phyloP scores from a whole-genome alignment of 208 protist species.

The Endotrypanum monterogeii region DNA sequence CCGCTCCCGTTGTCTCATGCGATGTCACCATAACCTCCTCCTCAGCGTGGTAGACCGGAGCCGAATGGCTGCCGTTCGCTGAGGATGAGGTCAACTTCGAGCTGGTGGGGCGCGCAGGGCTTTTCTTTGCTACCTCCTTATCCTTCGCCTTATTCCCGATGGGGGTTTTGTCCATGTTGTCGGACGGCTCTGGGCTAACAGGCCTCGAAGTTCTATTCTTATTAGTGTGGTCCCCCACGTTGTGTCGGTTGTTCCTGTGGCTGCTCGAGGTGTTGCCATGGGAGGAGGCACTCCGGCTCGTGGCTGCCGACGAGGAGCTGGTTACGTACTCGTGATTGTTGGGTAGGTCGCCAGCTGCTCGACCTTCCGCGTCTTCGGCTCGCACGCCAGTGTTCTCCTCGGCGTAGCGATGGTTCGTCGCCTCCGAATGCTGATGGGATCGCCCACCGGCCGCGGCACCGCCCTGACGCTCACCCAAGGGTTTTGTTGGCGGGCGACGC shows the following conservation, averaged over 20 bases:
- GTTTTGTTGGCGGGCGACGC: conserved; percentile 11
- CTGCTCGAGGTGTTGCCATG: neutral
- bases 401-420: conserved; percentile 17
- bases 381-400: conserved; percentile 8
- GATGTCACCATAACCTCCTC: conserved; percentile 4
- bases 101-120: neutral
- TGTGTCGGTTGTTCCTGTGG: conserved; percentile 2
- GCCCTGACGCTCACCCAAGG: neutral
- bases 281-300: conserved; percentile 27
- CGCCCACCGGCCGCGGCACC: conserved; percentile 2
- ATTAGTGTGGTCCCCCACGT: conserved; percentile 14
- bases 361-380: neutral
- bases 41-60: neutral
- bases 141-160: neutral
- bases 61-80: neutral
- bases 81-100: conserved; percentile 3
- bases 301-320: conserved; percentile 26
- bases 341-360: conserved; percentile 3
- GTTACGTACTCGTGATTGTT: conserved; percentile 31
- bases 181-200: neutral
- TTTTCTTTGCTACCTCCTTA: neutral
- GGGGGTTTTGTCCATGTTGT: neutral
- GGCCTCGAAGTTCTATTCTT: neutral
- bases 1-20: conserved; percentile 2
- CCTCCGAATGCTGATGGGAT: conserved; percentile 12